Evolutionary conservation across 352 stramenopile species (phyloP).

Genomic region (Phytophthora palmivora): DNA sequence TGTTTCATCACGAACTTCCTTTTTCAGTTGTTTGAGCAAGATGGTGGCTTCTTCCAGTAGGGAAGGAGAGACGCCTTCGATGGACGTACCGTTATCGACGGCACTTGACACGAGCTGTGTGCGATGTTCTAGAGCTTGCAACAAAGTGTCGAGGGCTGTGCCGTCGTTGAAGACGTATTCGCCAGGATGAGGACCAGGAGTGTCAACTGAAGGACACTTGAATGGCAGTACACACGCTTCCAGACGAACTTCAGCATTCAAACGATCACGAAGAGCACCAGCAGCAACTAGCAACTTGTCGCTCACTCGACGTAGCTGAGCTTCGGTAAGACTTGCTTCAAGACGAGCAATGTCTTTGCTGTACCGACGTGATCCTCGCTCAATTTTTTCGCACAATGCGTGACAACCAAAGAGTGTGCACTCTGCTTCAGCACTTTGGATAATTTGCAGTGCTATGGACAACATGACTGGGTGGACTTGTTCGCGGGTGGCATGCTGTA

Average conservation of each 20-base stretch:
- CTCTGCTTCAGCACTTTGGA: conserved; percentile 79
- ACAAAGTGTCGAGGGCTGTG: conserved; percentile 51
- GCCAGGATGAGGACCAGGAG: conserved; percentile 10
- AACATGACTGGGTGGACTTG: conserved; percentile 63
- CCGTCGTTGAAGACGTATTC: conserved; percentile 67
- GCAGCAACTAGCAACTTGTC: conserved; percentile 65
- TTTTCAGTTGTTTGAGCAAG: conserved; percentile 81
- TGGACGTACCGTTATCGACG: conserved; percentile 47
- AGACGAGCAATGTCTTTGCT: conserved; percentile 66
- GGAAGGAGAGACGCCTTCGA: conserved; percentile 58
- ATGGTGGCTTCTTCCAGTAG: conserved; percentile 69
- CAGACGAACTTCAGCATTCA: conserved; percentile 75
- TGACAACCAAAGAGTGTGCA: conserved; percentile 84
- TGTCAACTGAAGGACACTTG: conserved; percentile 22
- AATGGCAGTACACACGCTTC: conserved; percentile 69
- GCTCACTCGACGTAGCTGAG: conserved; percentile 52
- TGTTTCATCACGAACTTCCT: conserved; percentile 79
- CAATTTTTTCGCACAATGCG: conserved; percentile 68
- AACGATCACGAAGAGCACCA: conserved; percentile 50
- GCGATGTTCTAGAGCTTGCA: conserved; percentile 72
- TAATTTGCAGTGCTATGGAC: conserved; percentile 61
- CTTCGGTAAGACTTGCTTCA: conserved; percentile 67
- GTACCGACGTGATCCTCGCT: conserved; percentile 59
- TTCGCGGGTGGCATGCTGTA: conserved; percentile 57
- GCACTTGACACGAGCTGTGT: conserved; percentile 61